A percentile compares a stretch with the other conserved stretches of the same genome.
These are phyloP conservation scores for Aschersonia sp. DNA, from an alignment of 2,329 filamentous ascomycete species.

Conservation along the genomic window DNA sequence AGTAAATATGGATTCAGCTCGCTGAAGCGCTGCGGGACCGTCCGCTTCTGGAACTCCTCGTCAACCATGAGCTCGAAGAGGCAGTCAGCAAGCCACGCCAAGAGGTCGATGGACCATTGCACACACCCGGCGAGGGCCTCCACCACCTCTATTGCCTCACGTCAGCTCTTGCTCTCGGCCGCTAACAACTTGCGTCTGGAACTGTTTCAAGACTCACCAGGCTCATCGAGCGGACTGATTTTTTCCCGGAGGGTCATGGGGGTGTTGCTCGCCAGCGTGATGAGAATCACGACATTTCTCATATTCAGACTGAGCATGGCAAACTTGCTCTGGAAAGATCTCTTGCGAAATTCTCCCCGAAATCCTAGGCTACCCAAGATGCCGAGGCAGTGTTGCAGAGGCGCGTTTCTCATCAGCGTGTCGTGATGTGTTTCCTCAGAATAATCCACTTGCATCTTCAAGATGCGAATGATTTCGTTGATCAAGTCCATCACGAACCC, in stretches of 20 bases:
- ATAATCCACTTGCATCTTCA: slow-evolving; percentile 68
- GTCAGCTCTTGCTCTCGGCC: slow-evolving; percentile 3
- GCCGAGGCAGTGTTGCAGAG: slow-evolving; percentile 63
- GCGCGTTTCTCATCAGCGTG: slow-evolving; percentile 55
- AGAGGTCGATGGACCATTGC: slow-evolving; percentile 63
- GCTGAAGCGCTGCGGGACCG: slow-evolving; percentile 29
- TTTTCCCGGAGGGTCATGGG: slow-evolving; percentile 39
- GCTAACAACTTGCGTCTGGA: background rate
- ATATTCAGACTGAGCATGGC: slow-evolving; percentile 63
- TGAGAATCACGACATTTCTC: slow-evolving; percentile 53
- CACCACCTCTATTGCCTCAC: slow-evolving; percentile 44
- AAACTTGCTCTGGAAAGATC: slow-evolving; percentile 57
- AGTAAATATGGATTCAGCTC: slow-evolving; percentile 38
- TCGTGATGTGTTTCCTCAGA: slow-evolving; percentile 61
- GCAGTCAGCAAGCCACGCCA: slow-evolving; percentile 46
- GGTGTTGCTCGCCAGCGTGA: slow-evolving; percentile 47
- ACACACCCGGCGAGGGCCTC: slow-evolving; percentile 59
- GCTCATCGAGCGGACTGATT: slow-evolving; percentile 47
- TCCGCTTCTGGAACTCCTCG: slow-evolving; percentile 31
- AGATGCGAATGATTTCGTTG: slow-evolving; percentile 50
- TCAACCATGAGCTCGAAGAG: slow-evolving; percentile 42
- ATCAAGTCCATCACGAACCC: slow-evolving; percentile 49
- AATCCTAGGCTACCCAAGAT: slow-evolving; percentile 69
- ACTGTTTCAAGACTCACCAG: slow-evolving; percentile 14
- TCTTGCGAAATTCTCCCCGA: slow-evolving; percentile 43